phyloP scores from a whole-genome alignment of 106 monocot genomes.

The Allium sativum region DNA sequence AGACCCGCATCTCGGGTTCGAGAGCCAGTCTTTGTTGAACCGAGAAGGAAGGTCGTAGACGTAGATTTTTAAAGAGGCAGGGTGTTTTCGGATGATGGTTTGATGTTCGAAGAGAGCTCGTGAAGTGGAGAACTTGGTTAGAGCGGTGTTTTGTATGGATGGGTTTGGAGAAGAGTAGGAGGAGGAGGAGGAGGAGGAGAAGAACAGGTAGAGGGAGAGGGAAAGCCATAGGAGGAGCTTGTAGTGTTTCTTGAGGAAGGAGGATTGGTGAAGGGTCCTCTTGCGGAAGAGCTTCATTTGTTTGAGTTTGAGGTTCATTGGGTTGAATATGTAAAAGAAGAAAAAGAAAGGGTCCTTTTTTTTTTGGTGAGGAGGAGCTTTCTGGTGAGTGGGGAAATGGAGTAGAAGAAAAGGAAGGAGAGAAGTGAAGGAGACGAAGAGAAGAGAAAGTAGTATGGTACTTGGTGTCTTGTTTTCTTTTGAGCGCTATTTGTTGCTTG shows the following conservation, averaged over 20 bases:
- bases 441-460: no score
- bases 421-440: no score
- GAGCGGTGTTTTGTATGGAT: background rate
- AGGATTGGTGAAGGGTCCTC: background rate
- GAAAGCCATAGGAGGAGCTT: slow-evolving; percentile 19
- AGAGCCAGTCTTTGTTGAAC: slow-evolving; percentile 56
- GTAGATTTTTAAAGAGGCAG: slow-evolving; percentile 34
- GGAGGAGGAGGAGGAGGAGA: slow-evolving; percentile 4
- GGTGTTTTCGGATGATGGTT: background rate
- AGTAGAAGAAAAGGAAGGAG: no score
- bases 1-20: slow-evolving; percentile 49
- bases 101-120: slow-evolving; percentile 5
- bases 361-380: background rate
- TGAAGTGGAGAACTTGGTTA: background rate
- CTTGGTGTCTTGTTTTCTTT: no score
- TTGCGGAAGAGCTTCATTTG: slow-evolving; percentile 9
- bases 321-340: background rate
- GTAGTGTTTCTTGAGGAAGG: slow-evolving; percentile 17
- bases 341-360: background rate
- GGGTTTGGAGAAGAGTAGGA: slow-evolving; percentile 6
- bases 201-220: slow-evolving; percentile 29
- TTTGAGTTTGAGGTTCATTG: slow-evolving; percentile 6
- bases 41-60: slow-evolving; percentile 73
- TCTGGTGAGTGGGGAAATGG: no score
- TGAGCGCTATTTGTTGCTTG: no score